These are phyloP conservation scores for Neonectria neomacrospora DNA, from an alignment of 2,329 filamentous ascomycete genomes.

Conservation along the genomic window DNA sequence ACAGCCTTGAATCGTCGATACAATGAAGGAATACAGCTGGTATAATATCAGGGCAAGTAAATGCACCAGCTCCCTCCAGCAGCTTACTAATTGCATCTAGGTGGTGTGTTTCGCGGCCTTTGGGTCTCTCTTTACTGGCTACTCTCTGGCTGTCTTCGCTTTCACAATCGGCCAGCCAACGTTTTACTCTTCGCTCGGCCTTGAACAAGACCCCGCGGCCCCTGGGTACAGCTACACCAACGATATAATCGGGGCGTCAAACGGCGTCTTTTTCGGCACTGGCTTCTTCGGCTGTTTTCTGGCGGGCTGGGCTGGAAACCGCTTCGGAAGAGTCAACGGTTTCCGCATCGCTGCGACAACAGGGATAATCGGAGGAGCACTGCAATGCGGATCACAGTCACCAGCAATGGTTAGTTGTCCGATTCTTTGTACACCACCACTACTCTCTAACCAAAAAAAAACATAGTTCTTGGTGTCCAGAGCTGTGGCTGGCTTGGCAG, in stretches of 20 bases:
- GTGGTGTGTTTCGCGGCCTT: conserved; percentile 17
- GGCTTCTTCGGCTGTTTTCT: conserved; percentile 17
- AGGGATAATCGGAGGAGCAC: conserved; percentile 11
- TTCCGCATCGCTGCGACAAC: conserved; percentile 14
- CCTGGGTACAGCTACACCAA: conserved; percentile 11
- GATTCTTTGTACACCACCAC: background rate
- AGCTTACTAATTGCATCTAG: background rate
- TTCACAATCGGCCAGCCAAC: conserved; percentile 15
- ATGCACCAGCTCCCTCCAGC: background rate
- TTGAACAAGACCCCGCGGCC: background rate
- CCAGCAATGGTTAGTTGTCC: conserved; percentile 8
- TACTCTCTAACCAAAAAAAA: background rate
- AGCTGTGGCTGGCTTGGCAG: conserved; percentile 10
- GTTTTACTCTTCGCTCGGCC: conserved; percentile 15
- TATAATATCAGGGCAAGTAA: conserved; percentile 3
- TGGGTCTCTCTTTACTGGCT: conserved; percentile 13
- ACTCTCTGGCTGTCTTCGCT: conserved; percentile 14
- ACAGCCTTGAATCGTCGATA: background rate
- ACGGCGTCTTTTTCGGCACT: conserved; percentile 14
- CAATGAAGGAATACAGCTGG: conserved; percentile 12
- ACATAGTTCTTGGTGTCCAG: conserved; percentile 8
- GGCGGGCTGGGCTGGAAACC: conserved; percentile 17
- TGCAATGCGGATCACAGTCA: conserved; percentile 13
- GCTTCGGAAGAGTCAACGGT: conserved; percentile 14
- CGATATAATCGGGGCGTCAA: conserved; percentile 11